These are phyloP conservation scores for Candida taoyuanica DNA, from an alignment of 805 yeast species.

Conservation along the genomic window DNA sequence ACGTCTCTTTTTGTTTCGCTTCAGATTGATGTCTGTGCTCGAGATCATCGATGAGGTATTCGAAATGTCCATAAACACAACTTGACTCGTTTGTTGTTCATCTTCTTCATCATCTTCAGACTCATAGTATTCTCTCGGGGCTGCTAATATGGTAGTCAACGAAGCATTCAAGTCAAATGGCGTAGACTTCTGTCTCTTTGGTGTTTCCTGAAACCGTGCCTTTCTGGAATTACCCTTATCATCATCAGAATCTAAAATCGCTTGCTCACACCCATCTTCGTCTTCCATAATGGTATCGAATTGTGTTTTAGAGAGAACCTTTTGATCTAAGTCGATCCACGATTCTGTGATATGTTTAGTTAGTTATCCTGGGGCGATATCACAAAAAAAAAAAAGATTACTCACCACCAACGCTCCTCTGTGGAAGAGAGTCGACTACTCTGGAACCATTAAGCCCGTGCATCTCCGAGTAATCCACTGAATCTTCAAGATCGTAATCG, in stretches of 20 bases:
- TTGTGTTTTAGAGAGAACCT: not conserved
- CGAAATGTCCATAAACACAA: conserved; percentile 13
- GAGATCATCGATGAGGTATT: conserved; percentile 9
- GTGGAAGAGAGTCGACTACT: not conserved
- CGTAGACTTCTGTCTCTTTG: not conserved
- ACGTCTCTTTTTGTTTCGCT: conserved; percentile 3
- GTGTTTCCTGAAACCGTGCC: conserved; percentile 1
- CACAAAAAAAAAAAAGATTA: too few relatives aligned
- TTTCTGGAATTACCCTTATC: conserved; percentile 2
- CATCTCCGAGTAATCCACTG: not conserved
- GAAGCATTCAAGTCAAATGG: conserved; percentile 14
- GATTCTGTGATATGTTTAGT: conserved; percentile 11
- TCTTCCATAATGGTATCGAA: not conserved
- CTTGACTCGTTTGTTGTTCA: conserved; percentile 1
- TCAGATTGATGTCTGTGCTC: conserved; percentile 3
- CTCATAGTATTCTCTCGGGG: conserved; percentile 1
- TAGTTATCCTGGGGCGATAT: too few relatives aligned
- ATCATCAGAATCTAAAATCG: not conserved
- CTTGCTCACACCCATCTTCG: conserved; percentile 1
- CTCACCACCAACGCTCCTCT: not conserved
- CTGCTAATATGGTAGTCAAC: conserved; percentile 13
- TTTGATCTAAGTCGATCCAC: conserved; percentile 12
- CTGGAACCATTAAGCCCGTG: not conserved
- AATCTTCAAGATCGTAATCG: not conserved
- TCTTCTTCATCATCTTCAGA: conserved; percentile 1